These are phyloP conservation scores for Cordia subcordata DNA, from an alignment of 257 asterid species.

Conservation along the genomic window DNA sequence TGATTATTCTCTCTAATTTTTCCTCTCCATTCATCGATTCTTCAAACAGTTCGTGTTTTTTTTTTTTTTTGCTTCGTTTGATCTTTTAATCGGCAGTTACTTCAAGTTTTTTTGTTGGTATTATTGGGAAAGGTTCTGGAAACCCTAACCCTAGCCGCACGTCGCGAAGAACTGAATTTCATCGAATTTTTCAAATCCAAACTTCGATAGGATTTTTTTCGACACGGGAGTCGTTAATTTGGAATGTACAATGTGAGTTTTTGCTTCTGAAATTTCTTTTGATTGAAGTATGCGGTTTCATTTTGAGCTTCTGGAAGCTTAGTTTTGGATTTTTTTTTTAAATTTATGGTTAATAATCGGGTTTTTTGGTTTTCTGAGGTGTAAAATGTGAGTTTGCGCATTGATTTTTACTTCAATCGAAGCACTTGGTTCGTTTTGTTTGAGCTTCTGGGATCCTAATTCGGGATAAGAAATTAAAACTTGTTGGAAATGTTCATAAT, in stretches of 20 bases:
- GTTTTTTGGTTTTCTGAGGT: not conserved
- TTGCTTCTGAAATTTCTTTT: not conserved
- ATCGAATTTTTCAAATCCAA: too few relatives aligned
- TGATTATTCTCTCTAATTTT: not conserved
- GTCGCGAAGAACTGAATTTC: not conserved
- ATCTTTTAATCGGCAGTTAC: not conserved
- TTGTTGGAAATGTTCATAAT: not conserved
- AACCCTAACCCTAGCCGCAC: slow-evolving; percentile 37
- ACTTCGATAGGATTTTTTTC: not conserved
- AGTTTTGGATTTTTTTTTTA: not conserved
- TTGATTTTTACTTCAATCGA: not conserved
- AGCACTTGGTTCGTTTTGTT: not conserved
- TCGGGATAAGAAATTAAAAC: not conserved
- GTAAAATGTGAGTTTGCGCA: not conserved
- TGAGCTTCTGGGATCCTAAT: slow-evolving; percentile 6
- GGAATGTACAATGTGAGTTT: slow-evolving; percentile 7
- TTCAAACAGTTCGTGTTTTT: not conserved
- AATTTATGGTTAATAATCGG: not conserved
- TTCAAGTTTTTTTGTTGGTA: not conserved
- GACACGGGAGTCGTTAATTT: not conserved
- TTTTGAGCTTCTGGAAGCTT: not conserved
- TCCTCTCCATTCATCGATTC: not conserved
- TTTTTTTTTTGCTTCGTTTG: not conserved
- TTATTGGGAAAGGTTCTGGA: slow-evolving; percentile 1
- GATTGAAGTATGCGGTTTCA: not conserved